phyloP scores from a whole-genome alignment of 148 eudicot species.

The Vaccinium darrowii region DNA sequence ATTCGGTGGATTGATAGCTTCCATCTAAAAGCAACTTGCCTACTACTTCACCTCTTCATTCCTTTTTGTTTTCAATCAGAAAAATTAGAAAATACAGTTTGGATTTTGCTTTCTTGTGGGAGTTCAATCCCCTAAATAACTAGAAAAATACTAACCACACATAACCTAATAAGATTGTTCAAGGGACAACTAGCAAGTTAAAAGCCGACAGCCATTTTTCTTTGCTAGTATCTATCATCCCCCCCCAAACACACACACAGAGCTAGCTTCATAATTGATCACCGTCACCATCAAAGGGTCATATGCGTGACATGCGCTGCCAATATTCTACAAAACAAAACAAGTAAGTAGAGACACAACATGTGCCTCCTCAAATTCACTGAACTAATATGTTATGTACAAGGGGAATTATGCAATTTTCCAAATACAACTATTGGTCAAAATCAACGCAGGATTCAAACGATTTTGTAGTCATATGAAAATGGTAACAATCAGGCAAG shows the following conservation, averaged over 20 bases:
- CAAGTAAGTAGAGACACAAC: neutral
- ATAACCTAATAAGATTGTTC: neutral
- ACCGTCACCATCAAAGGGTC: neutral
- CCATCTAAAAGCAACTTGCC: neutral
- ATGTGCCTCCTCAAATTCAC: neutral
- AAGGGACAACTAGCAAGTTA: neutral
- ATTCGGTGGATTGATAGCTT: neutral
- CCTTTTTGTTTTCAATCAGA: neutral
- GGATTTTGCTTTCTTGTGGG: neutral
- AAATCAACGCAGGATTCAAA: neutral
- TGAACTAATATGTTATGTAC: neutral
- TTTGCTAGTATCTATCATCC: neutral
- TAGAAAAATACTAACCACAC: neutral
- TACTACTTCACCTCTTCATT: neutral
- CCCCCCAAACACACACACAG: neutral
- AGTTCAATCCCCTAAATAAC: neutral
- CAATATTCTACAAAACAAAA: neutral
- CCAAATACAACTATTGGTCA: neutral
- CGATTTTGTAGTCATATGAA: neutral
- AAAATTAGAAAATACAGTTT: neutral
- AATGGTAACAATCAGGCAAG: neutral
- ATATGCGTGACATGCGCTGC: neutral
- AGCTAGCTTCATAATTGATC: neutral
- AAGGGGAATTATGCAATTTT: neutral
- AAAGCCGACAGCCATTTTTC: neutral